phyloP scores from a whole-genome alignment of 345 rosid genomes.

The Tarenaya hassleriana region DNA sequence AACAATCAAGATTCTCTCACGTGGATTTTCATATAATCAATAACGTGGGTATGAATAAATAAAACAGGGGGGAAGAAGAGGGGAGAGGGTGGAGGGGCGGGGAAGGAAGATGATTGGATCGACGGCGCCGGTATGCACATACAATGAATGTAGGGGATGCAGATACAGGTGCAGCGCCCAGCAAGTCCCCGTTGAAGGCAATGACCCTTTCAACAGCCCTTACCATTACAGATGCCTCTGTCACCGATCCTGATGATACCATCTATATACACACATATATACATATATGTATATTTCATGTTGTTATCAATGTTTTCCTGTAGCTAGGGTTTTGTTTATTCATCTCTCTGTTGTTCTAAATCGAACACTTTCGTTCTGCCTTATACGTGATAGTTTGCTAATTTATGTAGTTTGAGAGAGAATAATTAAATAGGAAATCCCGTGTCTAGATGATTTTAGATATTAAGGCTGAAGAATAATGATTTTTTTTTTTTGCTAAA shows the following conservation, averaged over 20 bases:
- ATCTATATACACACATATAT: not conserved
- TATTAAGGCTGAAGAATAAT: too few species aligned
- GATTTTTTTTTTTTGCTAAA: too few species aligned
- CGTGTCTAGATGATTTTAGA: too few species aligned
- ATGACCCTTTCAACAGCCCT: constrained; percentile 65
- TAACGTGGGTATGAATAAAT: not conserved
- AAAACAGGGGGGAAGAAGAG: constrained; percentile 28
- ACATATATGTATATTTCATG: not conserved
- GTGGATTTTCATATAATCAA: too few species aligned
- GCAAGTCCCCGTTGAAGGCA: constrained; percentile 76
- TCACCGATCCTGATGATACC: constrained; percentile 33
- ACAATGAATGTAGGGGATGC: constrained; percentile 77
- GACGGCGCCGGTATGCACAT: constrained; percentile 69
- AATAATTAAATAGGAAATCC: too few species aligned
- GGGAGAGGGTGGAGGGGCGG: constrained; percentile 21
- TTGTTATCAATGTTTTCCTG: constrained; percentile 20
- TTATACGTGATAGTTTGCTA: too few species aligned
- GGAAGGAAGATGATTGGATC: constrained; percentile 74
- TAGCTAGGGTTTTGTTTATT: constrained; percentile 2
- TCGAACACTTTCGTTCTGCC: too few species aligned
- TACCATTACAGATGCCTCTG: constrained; percentile 71
- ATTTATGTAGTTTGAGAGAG: too few species aligned
- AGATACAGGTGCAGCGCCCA: constrained; percentile 65
- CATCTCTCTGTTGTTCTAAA: too few species aligned
- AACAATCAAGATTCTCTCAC: not conserved